Evolutionary conservation across 768 basidiomycete species (phyloP).

Genomic region (Leccinum ochraceum): DNA sequence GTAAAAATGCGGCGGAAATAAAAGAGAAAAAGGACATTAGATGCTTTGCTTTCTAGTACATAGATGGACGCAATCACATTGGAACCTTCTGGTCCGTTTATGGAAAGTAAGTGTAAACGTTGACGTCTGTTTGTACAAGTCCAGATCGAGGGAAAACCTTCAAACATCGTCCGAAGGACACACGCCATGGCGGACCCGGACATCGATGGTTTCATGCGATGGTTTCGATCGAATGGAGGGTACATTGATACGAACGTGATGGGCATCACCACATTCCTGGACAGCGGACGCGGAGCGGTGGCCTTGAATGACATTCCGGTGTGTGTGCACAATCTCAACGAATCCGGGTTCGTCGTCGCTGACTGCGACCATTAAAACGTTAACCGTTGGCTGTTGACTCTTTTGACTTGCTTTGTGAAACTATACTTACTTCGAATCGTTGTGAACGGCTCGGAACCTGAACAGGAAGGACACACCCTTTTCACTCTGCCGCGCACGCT

Average conservation of each 20-base stretch:
- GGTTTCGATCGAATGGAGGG: conserved; percentile 59
- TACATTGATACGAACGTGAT: conserved; percentile 46
- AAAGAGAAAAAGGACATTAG: too few relatives aligned
- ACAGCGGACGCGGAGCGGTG: conserved; percentile 71
- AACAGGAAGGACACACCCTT: conserved; percentile 69
- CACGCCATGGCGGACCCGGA: conserved; percentile 6
- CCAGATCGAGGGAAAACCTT: background rate
- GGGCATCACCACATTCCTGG: conserved; percentile 47
- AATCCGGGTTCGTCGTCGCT: too few relatives aligned
- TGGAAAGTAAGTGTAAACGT: background rate
- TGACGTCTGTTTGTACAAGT: conserved; percentile 8
- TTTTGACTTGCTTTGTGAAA: background rate
- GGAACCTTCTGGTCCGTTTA: background rate
- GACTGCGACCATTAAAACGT: too few relatives aligned
- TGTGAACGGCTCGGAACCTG: background rate
- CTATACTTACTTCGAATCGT: background rate
- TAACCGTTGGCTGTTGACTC: background rate
- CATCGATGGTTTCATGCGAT: conserved; percentile 45
- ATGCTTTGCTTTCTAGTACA: too few relatives aligned
- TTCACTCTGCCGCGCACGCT: conserved; percentile 81
- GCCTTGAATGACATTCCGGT: conserved; percentile 78
- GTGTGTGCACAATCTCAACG: conserved; percentile 17
- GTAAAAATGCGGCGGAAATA: background rate
- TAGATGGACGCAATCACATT: too few relatives aligned
- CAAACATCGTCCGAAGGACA: background rate